phyloP scores from a whole-genome alignment of 257 asterid species.

The Perilla frutescens region DNA sequence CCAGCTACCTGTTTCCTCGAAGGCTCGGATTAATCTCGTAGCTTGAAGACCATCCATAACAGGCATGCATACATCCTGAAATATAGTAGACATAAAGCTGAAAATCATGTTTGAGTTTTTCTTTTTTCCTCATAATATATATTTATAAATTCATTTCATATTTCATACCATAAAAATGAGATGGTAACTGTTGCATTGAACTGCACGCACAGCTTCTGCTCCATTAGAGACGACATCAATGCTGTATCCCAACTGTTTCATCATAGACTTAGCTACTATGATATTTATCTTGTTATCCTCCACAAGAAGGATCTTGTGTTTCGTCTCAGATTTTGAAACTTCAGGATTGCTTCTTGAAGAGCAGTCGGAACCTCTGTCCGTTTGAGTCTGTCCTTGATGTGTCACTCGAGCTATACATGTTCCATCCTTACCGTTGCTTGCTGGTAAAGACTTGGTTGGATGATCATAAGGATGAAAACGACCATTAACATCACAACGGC shows the following conservation, averaged over 20 bases:
- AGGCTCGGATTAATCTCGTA: conserved; percentile 76
- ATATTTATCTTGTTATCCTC: conserved; percentile 86
- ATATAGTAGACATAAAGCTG: neutral
- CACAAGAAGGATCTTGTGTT: conserved; percentile 84
- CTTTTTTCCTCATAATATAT: neutral
- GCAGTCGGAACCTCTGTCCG: conserved; percentile 44
- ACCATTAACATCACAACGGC: conserved; percentile 24
- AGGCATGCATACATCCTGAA: conserved; percentile 94
- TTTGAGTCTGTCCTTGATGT: conserved; percentile 32
- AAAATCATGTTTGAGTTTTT: neutral
- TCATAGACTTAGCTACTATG: conserved; percentile 82
- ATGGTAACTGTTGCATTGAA: conserved; percentile 58
- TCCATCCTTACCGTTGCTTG: conserved; percentile 5
- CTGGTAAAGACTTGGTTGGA: conserved; percentile 21
- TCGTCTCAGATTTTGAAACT: conserved; percentile 32
- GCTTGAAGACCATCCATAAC: conserved; percentile 94
- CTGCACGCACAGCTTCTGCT: conserved; percentile 75
- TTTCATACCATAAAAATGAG: conserved; percentile 76
- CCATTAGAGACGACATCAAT: conserved; percentile 75
- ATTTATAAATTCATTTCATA: no score
- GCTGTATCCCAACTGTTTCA: conserved; percentile 78
- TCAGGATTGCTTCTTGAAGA: conserved; percentile 50
- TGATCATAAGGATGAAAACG: conserved; percentile 34
- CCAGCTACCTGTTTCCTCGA: conserved; percentile 87
- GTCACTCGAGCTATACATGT: conserved; percentile 31